Base-by-base conservation (phyloP, 257 asterid genomes). In the Lithospermum erythrorhizon region DNA sequence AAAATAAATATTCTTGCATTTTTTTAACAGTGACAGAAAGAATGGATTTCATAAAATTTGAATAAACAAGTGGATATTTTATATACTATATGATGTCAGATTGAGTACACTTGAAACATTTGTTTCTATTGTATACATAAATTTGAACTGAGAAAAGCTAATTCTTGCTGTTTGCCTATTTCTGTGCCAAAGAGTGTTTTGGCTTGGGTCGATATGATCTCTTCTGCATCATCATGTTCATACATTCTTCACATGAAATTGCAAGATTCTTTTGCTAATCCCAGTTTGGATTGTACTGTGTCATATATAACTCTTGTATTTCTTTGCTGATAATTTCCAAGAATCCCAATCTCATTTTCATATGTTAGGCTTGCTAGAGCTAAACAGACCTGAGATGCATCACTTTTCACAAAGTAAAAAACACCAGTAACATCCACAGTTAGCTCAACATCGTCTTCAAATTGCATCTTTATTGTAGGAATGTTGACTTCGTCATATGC, bases 251-350 rank as follows among this genome's bases (percentile, higher is more conserved):
- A 81, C 63, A 55, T 76, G 73, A 79, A 83, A 70, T 72, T 78
- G 76, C 97, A 90, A 21, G 72, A 65, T 78, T 90, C 97, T 79
- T 75, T 85, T 2, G 96, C 97, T 80, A 90, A 87, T 64, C 97
- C 96, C 62, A 90, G 32, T 62, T 65, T 79, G 74, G 78, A 82
- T 62, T 67, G 61, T 72, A 78, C 79, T 47, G 89, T 83, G 73
- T 90, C 95, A 67, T 87, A 90, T 24, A 87, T 61, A 30, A 87
- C 94, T 68, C 97, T 78, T 1, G 82, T 41, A 13, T 90, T 87
- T 65, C 84, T 82, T 76, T 90, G 97, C 82, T 90, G 97, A 73
- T 78, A 90, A 65, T 90, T 90, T 65, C 96, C 96, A 58, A 90
- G 78, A 18, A 90, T 90, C 32, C 95, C 97, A 32, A 73, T 76